Conservation (phyloP, 202 grass and related monocot species). For the Zoysia matrella region DNA sequence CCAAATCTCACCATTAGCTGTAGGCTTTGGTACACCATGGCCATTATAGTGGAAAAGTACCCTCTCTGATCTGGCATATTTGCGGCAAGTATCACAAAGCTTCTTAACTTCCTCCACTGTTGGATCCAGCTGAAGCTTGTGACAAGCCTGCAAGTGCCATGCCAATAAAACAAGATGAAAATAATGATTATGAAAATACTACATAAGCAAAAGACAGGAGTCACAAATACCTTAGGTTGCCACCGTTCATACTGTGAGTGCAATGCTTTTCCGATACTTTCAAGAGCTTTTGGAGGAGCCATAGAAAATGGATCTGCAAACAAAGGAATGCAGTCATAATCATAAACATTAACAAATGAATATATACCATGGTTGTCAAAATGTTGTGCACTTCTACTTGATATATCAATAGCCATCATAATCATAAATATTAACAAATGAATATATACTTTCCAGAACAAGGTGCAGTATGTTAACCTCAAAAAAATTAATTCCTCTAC, state of each 20-base stretch:
- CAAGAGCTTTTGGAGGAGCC: no score
- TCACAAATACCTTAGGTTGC: slow-evolving; percentile 40
- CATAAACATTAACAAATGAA: slow-evolving; percentile 1
- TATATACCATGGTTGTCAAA: neutral
- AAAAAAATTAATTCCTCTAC: neutral
- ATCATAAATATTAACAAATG: slow-evolving; percentile 23
- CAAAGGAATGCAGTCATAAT: slow-evolving; percentile 29
- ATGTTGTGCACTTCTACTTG: slow-evolving; percentile 12
- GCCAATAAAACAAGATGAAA: slow-evolving; percentile 37
- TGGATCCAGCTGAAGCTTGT: slow-evolving; percentile 57
- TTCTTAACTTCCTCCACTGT: slow-evolving; percentile 97
- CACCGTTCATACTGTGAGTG: no score
- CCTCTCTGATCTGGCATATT: slow-evolving; percentile 98
- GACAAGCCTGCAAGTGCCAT: slow-evolving; percentile 48
- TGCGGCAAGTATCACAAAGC: slow-evolving; percentile 92
- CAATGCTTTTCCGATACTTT: no score
- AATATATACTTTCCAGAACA: neutral
- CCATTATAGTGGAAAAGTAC: slow-evolving; percentile 99
- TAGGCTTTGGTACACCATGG: slow-evolving; percentile 46
- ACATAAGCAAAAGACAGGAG: slow-evolving; percentile 44
- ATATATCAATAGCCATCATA: neutral
- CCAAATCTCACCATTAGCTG: slow-evolving; percentile 94
- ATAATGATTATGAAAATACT: slow-evolving; percentile 29
- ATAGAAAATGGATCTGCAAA: slow-evolving; percentile 76
- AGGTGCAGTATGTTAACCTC: neutral